These are phyloP conservation scores for Aristolochia fimbriata DNA, from an alignment of 164 flowering plant genomes.

Conservation along the genomic window DNA sequence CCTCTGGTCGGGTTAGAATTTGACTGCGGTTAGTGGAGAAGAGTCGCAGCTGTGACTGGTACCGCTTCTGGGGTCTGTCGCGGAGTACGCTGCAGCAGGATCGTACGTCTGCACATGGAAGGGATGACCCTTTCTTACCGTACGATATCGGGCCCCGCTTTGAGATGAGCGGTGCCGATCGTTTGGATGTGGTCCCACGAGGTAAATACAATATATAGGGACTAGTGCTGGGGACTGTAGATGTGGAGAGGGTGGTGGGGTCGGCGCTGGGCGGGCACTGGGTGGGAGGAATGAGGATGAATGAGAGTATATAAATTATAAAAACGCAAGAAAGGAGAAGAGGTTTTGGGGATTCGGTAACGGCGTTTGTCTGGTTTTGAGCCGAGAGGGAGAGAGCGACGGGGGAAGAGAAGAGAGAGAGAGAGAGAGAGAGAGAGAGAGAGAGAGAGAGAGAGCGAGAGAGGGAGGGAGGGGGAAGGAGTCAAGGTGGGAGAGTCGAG, in stretches of 20 bases:
- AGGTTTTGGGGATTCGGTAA: conserved; percentile 3
- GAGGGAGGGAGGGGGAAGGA: background rate
- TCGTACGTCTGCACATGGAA: too few relatives aligned
- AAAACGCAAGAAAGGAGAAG: background rate
- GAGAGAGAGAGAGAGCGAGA: background rate
- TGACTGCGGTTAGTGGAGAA: conserved; percentile 3
- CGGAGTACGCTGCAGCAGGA: too few relatives aligned
- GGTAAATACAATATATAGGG: too few relatives aligned
- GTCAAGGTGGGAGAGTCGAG: too few relatives aligned
- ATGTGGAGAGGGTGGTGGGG: background rate
- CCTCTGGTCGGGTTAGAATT: conserved; percentile 3
- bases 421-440: background rate
- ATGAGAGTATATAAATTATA: background rate
- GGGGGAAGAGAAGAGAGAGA: too few relatives aligned
- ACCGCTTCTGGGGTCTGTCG: too few relatives aligned
- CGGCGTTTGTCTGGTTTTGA: conserved; percentile 6
- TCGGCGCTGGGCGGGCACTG: background rate
- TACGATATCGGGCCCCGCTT: too few relatives aligned
- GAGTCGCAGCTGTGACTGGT: too few relatives aligned
- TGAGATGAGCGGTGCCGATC: too few relatives aligned
- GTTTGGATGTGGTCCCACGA: too few relatives aligned
- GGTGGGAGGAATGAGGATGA: too few relatives aligned
- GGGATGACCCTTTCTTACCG: too few relatives aligned
- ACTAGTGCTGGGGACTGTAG: background rate
- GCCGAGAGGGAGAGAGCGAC: background rate